phyloP scores from a whole-genome alignment of 139 green algal species.

The Diplosphaera chodatii region DNA sequence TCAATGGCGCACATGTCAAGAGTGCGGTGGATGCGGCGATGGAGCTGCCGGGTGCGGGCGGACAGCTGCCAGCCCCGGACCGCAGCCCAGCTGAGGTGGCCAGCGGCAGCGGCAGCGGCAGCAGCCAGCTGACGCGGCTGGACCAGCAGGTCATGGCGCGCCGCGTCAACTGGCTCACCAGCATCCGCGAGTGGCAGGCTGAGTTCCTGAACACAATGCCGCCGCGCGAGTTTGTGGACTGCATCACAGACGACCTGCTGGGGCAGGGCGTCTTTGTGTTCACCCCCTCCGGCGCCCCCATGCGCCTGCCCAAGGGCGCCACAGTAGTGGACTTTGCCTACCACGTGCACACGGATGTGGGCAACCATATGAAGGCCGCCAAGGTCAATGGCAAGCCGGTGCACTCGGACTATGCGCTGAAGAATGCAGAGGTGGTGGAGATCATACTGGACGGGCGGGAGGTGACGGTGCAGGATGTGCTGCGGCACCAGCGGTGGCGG shows the following conservation, averaged over 20 bases:
- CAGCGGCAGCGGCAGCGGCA: background rate
- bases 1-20: background rate
- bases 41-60: background rate
- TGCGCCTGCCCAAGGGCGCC: constrained; percentile 74
- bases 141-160: constrained; percentile 24
- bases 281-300: constrained; percentile 60
- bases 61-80: background rate
- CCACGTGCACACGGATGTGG: constrained; percentile 74
- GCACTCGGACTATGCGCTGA: constrained; percentile 38
- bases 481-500: constrained; percentile 3
- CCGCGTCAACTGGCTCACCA: constrained; percentile 66
- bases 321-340: constrained; percentile 91
- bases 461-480: background rate
- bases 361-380: constrained; percentile 69
- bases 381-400: constrained; percentile 69
- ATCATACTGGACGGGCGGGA: background rate
- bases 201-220: constrained; percentile 75
- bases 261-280: constrained; percentile 77
- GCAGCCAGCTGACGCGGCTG: constrained; percentile 7
- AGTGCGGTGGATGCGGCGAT: background rate
- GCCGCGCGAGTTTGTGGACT: constrained; percentile 80
- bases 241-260: constrained; percentile 74
- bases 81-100: background rate
- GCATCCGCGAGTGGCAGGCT: constrained; percentile 72
- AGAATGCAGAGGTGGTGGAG: constrained; percentile 42